Conservation (phyloP, 768 basidiomycete genomes). For the Tricholoma terreum region DNA sequence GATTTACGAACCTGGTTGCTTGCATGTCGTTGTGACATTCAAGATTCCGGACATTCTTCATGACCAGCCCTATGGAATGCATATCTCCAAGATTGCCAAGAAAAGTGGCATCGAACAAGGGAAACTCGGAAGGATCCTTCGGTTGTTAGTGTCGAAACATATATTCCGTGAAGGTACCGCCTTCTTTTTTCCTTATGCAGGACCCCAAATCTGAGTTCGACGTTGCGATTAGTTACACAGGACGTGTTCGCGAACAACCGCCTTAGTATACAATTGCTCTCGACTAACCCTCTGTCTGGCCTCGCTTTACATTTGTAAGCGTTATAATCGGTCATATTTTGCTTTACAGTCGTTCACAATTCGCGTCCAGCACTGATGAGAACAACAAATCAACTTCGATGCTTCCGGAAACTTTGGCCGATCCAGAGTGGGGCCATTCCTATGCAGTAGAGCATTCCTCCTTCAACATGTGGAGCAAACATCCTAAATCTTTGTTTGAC, state of each 20-base stretch:
- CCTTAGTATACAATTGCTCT: conserved; percentile 32
- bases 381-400: conserved; percentile 16
- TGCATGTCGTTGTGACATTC: conserved; percentile 31
- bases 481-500: conserved; percentile 14
- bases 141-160: conserved; percentile 36
- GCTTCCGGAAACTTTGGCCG: conserved; percentile 34
- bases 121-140: conserved; percentile 37
- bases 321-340: background rate
- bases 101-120: conserved; percentile 27
- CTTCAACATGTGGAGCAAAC: conserved; percentile 20
- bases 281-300: conserved; percentile 26
- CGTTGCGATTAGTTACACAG: conserved; percentile 24
- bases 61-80: conserved; percentile 31
- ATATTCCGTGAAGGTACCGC: conserved; percentile 30
- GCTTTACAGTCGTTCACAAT: background rate
- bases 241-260: conserved; percentile 43
- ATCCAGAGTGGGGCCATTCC: conserved; percentile 31
- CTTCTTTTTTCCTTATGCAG: conserved; percentile 10
- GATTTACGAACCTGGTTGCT: conserved; percentile 31
- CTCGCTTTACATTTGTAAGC: conserved; percentile 27
- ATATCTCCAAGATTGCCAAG: conserved; percentile 27
- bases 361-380: conserved; percentile 16
- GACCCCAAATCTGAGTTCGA: conserved; percentile 5
- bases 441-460: conserved; percentile 19
- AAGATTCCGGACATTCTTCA: conserved; percentile 36